Base-by-base conservation (phyloP, 306 rosid genomes). In the Trifolium dubium region DNA sequence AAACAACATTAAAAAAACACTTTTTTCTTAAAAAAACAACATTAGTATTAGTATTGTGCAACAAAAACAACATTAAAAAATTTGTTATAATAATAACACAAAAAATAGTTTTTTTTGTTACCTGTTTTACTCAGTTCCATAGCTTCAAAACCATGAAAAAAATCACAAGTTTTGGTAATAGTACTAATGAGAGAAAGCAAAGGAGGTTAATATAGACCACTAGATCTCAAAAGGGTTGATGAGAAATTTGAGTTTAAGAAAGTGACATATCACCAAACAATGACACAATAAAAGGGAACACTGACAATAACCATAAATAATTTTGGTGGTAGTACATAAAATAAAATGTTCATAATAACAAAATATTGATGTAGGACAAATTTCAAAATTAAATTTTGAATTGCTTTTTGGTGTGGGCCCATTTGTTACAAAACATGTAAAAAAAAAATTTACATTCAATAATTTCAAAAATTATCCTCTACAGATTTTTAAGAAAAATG, bases 71-170 rank as follows among this genome's bases (percentile, higher is more conserved):
- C 9, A 6, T 1, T 17, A 44, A 30, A 47, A 12, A 40, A 32
- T 77, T 55, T 0, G 23, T 31, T 37, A 87, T 95, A 11, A 58
- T 29, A 29, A 11, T 10, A 55, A 5, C 6, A 56, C 17, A 28
- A 12, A 1, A 4, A 56, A 54, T 10, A 10, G 12, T 0, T 12
- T 80, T 61, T 15, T 14, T 37, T 23, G 64, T 71, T 79, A 80
- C 87, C 85, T 50, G 78, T 60, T 69, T 54, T 77, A 58, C 71
- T 64, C 64, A 73, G 4, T 41, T 80, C 79, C 88, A 84, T 84
- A 6, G 71, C 75, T 50, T 66, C 43, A 43, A 35, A 30, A 55
- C 51, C 23, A 37, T 64, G 60, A 49, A 46, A 44, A 64, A 50
- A 63, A 18, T 29, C 18, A 29, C 40, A 81, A 67, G 1, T 46